Conservation (phyloP, 2,329 filamentous ascomycete genomes). For the Aspergillus tubingensis region DNA sequence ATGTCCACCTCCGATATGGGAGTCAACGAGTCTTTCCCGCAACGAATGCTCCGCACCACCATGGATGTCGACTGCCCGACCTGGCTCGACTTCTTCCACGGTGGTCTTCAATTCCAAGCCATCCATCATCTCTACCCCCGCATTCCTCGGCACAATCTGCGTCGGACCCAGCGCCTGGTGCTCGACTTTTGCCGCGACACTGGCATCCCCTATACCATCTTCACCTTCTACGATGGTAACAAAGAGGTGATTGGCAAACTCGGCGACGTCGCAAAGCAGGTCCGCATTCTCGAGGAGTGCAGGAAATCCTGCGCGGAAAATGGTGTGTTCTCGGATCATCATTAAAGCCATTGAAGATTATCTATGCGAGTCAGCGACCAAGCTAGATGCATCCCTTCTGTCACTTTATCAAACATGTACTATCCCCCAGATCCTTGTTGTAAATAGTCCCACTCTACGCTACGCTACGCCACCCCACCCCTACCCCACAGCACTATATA, state of each 20-base stretch:
- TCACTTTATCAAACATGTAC: neutral
- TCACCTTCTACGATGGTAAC: constrained; percentile 82
- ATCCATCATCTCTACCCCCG: constrained; percentile 85
- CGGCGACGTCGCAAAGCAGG: constrained; percentile 77
- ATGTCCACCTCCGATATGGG: constrained; percentile 91
- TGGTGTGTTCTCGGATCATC: constrained; percentile 37
- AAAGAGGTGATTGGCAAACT: constrained; percentile 75
- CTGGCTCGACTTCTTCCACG: constrained; percentile 89
- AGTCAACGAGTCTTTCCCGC: constrained; percentile 80
- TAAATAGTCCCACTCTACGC: neutral
- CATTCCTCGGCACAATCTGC: constrained; percentile 81
- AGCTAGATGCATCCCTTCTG: neutral
- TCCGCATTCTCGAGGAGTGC: constrained; percentile 74
- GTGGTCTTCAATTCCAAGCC: constrained; percentile 85
- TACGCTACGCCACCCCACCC: no score
- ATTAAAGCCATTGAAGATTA: constrained; percentile 17
- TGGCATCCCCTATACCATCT: constrained; percentile 79
- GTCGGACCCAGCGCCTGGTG: constrained; percentile 72
- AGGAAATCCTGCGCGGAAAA: constrained; percentile 52
- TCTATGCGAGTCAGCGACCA: neutral
- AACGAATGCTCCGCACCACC: constrained; percentile 87
- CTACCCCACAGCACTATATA: neutral
- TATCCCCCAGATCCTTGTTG: neutral
- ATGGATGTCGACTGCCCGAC: constrained; percentile 89
- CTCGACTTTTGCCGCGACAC: constrained; percentile 80